Conservation (phyloP, 176 grass and related monocot genomes). For the Eremochloa ophiuroides region DNA sequence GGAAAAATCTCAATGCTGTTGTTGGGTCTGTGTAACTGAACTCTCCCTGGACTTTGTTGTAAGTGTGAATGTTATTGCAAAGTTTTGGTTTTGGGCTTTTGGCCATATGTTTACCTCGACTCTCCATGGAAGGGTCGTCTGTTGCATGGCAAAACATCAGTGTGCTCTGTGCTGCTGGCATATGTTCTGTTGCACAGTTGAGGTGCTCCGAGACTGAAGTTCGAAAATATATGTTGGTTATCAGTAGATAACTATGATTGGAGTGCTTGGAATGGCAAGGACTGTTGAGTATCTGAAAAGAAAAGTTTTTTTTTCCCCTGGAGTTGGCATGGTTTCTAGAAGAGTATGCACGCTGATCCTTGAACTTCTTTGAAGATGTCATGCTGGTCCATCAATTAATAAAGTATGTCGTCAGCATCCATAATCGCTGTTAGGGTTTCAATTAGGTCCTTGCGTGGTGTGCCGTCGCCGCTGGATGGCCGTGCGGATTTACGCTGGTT, state of each 20-base stretch:
- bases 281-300: not conserved
- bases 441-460: too few relatives aligned
- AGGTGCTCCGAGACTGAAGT: too few relatives aligned
- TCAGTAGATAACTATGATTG: not conserved
- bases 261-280: not conserved
- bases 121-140: not conserved
- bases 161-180: not conserved
- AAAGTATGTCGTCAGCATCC: too few relatives aligned
- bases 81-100: constrained; percentile 7
- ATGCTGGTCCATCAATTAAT: too few relatives aligned
- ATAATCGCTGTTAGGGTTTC: too few relatives aligned
- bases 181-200: not conserved
- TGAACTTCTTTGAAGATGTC: too few relatives aligned
- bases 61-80: not conserved
- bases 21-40: constrained; percentile 18
- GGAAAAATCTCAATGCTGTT: not conserved
- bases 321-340: not conserved
- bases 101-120: not conserved
- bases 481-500: too few relatives aligned
- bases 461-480: too few relatives aligned
- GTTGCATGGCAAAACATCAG: not conserved
- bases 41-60: not conserved
- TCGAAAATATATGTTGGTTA: too few relatives aligned
- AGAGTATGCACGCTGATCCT: too few relatives aligned
- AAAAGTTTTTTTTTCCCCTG: too few relatives aligned